Base-by-base conservation (phyloP, 164 flowering plant genomes). In the Tetrastigma voinierianum region DNA sequence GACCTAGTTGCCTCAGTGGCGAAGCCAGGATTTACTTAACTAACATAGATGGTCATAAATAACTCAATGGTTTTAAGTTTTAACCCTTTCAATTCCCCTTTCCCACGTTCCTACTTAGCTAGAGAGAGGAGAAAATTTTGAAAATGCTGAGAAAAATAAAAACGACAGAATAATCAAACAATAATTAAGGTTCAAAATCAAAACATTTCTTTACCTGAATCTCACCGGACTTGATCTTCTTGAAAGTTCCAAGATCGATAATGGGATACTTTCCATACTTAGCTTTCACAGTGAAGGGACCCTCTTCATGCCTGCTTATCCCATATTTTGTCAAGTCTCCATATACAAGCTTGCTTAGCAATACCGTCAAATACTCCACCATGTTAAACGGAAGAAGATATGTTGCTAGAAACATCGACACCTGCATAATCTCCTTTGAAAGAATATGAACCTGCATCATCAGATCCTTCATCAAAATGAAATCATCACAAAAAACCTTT, bases 301-400 rank as follows among this genome's bases (percentile, higher is more conserved):
- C 83, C 58, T 79, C 80, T 18, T 67, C 13, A 0, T 83, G 87
- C 69, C 77, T 67, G 11, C 1, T 1, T 3, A 81, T 69, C 16
- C 84, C 84, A 64, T 71, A 81, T 71, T 74, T 75, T 52, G 45
- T 23, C 47, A 78, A 43, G 21, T 82, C 81, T 9, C 82, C 81
- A 59, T 72, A 80, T 24, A 25, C 12, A 9, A 69, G 2, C 71
- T 78, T 76, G 62, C 82, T 66, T 10, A 80, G 69, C 45, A 70
- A 1, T 12, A 66, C 62, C 2, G 73, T 2, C 9, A 78, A 12
- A 0, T 57, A 25, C 51, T 84, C 87, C 18, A 80, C 84, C 13
- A 73, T 7, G 18, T 62, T 6, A 1, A 48, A 5, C 0, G 87
- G 79, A 2, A 84, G 46, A 18, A 84, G 46, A 18, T 67, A 65